Evolutionary conservation across 1,139 yeast species (phyloP).

Genomic region (Hansenula lynferdii): DNA sequence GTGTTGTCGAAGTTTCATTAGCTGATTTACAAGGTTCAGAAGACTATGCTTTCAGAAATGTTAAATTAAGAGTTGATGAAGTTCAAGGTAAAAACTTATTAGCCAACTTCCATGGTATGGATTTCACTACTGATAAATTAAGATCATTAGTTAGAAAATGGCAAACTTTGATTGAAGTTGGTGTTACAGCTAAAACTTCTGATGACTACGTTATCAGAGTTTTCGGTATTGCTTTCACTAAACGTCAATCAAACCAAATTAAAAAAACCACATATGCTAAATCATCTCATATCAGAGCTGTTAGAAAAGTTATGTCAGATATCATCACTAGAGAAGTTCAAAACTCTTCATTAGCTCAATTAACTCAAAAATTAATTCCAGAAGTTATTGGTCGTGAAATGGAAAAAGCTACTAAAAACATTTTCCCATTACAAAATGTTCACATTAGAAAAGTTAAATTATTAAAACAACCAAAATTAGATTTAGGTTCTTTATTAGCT

Average conservation of each 20-base stretch:
- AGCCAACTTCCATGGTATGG: conserved; percentile 95
- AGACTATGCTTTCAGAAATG: conserved; percentile 88
- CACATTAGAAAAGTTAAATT: conserved; percentile 90
- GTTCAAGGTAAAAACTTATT: conserved; percentile 89
- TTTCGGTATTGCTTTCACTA: conserved; percentile 90
- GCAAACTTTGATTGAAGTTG: conserved; percentile 90
- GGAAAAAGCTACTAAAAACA: conserved; percentile 78
- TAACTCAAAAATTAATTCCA: conserved; percentile 84
- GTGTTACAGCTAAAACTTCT: conserved; percentile 87
- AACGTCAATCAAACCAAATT: conserved; percentile 84
- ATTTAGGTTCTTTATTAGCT: conserved; percentile 81
- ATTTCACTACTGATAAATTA: conserved; percentile 86
- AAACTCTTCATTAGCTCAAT: conserved; percentile 80
- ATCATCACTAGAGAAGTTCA: conserved; percentile 84
- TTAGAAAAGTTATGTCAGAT: conserved; percentile 82
- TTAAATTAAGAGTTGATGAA: conserved; percentile 87
- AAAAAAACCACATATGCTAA: conserved; percentile 92
- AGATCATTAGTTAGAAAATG: conserved; percentile 91
- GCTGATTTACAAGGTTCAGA: conserved; percentile 92
- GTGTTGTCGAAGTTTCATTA: conserved; percentile 80
- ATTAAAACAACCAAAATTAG: conserved; percentile 89
- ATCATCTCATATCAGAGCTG: conserved; percentile 82
- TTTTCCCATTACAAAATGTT: conserved; percentile 88
- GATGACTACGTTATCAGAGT: conserved; percentile 88
- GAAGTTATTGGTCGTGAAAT: conserved; percentile 91